These are phyloP conservation scores for Globisporangium recalcitrans DNA, from an alignment of 352 stramenopile genomes.

Conservation along the genomic window DNA sequence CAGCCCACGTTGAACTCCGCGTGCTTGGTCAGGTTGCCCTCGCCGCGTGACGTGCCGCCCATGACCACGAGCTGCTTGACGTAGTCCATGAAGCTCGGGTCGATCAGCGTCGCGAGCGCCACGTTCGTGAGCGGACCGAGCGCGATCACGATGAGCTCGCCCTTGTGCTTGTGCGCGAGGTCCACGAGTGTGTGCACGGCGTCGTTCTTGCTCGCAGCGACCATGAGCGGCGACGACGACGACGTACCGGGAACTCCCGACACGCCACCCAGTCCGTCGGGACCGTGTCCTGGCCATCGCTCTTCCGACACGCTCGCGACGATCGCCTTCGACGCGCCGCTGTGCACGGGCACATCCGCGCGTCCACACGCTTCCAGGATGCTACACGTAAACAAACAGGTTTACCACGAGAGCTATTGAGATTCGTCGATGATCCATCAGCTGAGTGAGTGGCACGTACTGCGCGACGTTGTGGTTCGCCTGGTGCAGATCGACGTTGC, in stretches of 20 bases:
- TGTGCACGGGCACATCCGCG: constrained; percentile 52
- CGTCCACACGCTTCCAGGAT: constrained; percentile 54
- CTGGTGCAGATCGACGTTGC: constrained; percentile 78
- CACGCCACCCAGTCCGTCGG: constrained; percentile 61
- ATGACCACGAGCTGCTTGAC: constrained; percentile 71
- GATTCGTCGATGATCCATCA: not conserved
- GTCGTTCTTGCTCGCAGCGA: constrained; percentile 41
- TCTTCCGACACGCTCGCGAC: constrained; percentile 57
- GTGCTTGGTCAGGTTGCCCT: constrained; percentile 65
- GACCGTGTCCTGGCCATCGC: constrained; percentile 64
- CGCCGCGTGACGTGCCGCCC: constrained; percentile 60
- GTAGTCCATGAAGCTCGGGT: constrained; percentile 56
- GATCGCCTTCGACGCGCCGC: constrained; percentile 59
- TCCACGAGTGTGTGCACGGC: constrained; percentile 66
- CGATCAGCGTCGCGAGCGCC: constrained; percentile 64
- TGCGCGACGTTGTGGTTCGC: constrained; percentile 78
- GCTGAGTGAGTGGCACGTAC: constrained; percentile 23
- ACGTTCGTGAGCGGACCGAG: constrained; percentile 79
- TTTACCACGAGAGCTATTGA: not conserved
- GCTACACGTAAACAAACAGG: constrained; percentile 18
- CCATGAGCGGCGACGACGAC: constrained; percentile 18
- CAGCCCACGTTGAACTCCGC: constrained; percentile 79
- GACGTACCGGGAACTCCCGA: constrained; percentile 17
- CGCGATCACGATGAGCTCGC: constrained; percentile 70
- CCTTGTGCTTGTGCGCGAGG: constrained; percentile 42